Base-by-base conservation (phyloP, 2,329 filamentous ascomycete species). In the Fusarium veterinarium region DNA sequence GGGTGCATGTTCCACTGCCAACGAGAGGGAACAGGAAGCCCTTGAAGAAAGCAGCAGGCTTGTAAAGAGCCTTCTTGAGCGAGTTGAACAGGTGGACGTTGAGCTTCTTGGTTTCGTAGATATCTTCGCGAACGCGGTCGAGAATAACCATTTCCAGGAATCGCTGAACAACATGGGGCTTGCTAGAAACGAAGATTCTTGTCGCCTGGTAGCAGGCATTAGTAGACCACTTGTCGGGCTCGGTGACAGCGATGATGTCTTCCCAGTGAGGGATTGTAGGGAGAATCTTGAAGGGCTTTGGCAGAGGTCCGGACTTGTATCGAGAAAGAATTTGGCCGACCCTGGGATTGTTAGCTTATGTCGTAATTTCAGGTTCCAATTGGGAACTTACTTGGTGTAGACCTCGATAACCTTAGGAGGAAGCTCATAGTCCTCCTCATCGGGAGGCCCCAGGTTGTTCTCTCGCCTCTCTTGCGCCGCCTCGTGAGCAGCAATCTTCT, bases 261-360 rank as follows among this genome's bases (percentile, higher is more conserved):
- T 96, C 93, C 95, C 95, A 98, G 77, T 96, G 82, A 12, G 95
- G 95, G 19, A 98, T 90, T 1, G 95, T 95, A 5, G 96, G 96
- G 13, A 99, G 88, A 73, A 98, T 95, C 83, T 98, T 98, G 88
- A 99, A 97, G 1, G 95, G 95, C 83, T 99, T 99, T 25, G 96
- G 96, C 37, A 99, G 88, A 74, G 95, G 95, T n/a, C 96, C 96
- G 19, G 93, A 95, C 83, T 97, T 97, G 86, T 97, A 98, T 73
- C 95, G 91, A 31, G 94, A 95, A 66, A 99, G 88, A 68, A 98
- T 92, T 74, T 95, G 87, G 68, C 95, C 95, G 76, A 97, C 91
- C 84, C 91, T 94, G 42, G 1, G 20, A 11, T 20, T 11, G 52
- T 78, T 69, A 79, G 75, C 45, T 51, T 23, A 16, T 25, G 23